Conservation (phyloP, 2,329 filamentous ascomycete genomes). For the Chaetomiaceae sp. region DNA sequence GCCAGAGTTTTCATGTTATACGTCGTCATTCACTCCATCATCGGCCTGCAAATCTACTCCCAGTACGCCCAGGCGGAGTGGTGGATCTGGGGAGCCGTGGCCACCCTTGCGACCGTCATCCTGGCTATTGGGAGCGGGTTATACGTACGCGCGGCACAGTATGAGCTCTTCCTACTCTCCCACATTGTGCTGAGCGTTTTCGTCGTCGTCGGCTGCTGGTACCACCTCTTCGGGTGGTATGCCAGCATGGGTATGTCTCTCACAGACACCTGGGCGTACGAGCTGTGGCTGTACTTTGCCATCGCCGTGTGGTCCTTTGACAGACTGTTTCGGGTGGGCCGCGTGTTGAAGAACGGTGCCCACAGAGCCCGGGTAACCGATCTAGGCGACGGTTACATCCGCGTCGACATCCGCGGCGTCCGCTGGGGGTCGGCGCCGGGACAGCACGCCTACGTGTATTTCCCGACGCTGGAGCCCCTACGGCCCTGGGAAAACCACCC, state of each 20-base stretch:
- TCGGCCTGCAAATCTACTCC: too few species aligned
- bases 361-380: constrained; percentile 36
- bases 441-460: constrained; percentile 44
- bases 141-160: constrained; percentile 36
- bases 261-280: too few species aligned
- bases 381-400: constrained; percentile 33
- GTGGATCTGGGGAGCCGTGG: constrained; percentile 41
- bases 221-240: constrained; percentile 37
- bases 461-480: constrained; percentile 41
- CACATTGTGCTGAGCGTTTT: constrained; percentile 41
- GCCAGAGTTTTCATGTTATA: too few species aligned
- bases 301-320: too few species aligned
- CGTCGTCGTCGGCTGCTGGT: constrained; percentile 39
- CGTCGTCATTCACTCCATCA: too few species aligned
- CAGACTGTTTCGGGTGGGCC: too few species aligned
- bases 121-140: constrained; percentile 33
- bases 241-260: too few species aligned
- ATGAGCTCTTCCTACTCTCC: constrained; percentile 41
- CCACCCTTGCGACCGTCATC: constrained; percentile 21
- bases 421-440: constrained; percentile 32
- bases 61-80: constrained; percentile 24
- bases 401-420: constrained; percentile 40
- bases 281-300: too few species aligned
- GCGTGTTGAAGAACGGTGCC: constrained; percentile 29
- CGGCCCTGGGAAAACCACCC: constrained; percentile 52